Conservation (phyloP, 495 filamentous ascomycete species). For the Annulohypoxylon stygium region DNA sequence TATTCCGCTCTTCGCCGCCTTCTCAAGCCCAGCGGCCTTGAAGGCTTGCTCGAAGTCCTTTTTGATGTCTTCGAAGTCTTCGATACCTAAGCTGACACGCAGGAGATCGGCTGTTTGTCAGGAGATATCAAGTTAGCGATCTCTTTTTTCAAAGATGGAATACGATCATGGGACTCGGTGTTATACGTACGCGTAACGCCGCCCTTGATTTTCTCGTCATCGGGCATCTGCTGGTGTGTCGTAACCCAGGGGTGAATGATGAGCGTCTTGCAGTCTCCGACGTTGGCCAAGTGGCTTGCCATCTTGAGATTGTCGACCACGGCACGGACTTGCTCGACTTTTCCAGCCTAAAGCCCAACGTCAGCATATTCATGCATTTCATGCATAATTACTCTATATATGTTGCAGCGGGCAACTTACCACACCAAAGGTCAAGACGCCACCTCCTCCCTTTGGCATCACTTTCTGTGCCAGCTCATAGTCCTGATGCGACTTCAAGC, state of each 20-base stretch:
- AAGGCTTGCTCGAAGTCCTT: conserved; percentile 61
- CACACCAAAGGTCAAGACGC: conserved; percentile 59
- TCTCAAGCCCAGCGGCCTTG: conserved; percentile 51
- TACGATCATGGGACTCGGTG: background rate
- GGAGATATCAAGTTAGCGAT: conserved; percentile 13
- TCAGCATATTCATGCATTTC: conserved; percentile 26
- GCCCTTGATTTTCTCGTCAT: conserved; percentile 59
- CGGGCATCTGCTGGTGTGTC: conserved; percentile 59
- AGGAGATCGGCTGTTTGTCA: conserved; percentile 51
- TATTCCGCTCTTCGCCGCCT: conserved; percentile 42
- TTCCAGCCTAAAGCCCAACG: conserved; percentile 46
- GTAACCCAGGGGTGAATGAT: conserved; percentile 61
- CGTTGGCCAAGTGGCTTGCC: conserved; percentile 57
- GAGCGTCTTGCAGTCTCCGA: conserved; percentile 60
- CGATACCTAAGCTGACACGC: conserved; percentile 56
- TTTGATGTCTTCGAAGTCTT: conserved; percentile 58
- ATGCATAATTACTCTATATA: conserved; percentile 69
- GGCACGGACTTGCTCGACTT: conserved; percentile 57
- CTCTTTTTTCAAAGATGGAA: background rate
- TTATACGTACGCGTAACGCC: conserved; percentile 55
- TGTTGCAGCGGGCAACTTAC: conserved; percentile 47
- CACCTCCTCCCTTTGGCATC: conserved; percentile 55
- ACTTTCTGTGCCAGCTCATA: conserved; percentile 54
- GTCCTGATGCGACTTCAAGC: conserved; percentile 56
- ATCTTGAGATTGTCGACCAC: conserved; percentile 61